Conservation (phyloP, 1,284 basidiomycete species). For the Inonotus hispidus region DNA sequence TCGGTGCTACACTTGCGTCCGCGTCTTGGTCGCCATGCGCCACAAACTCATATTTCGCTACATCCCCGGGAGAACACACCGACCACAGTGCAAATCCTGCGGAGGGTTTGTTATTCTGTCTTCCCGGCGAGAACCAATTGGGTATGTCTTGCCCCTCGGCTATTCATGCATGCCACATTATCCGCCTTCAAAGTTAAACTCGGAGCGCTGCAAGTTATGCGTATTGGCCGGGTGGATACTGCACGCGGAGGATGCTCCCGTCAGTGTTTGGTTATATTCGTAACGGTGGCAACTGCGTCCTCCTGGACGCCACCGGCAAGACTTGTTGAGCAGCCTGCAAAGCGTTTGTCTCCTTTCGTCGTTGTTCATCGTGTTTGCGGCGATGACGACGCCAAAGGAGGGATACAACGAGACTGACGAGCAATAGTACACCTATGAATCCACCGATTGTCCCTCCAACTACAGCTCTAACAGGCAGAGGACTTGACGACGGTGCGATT, state of each 20-base stretch:
- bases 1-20: too few relatives aligned
- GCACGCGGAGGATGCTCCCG: too few relatives aligned
- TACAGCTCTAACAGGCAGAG: constrained; percentile 35
- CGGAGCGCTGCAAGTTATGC: too few relatives aligned
- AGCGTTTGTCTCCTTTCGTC: constrained; percentile 1
- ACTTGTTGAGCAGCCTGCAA: not conserved
- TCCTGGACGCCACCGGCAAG: not conserved
- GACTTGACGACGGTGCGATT: constrained; percentile 22
- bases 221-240: too few relatives aligned
- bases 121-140: too few relatives aligned
- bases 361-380: constrained; percentile 18
- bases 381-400: constrained; percentile 30
- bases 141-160: too few relatives aligned
- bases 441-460: constrained; percentile 26
- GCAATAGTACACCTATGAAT: constrained; percentile 34
- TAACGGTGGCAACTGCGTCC: not conserved
- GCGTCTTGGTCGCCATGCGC: not conserved
- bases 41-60: too few relatives aligned
- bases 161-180: not conserved
- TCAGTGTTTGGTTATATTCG: not conserved
- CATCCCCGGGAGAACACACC: too few relatives aligned
- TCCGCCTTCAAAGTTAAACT: not conserved
- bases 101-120: too few relatives aligned
- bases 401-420: constrained; percentile 28
- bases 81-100: too few relatives aligned